phyloP scores from a whole-genome alignment of 2,329 filamentous ascomycete species.

The Immersiporthe knoxdaviesiana region DNA sequence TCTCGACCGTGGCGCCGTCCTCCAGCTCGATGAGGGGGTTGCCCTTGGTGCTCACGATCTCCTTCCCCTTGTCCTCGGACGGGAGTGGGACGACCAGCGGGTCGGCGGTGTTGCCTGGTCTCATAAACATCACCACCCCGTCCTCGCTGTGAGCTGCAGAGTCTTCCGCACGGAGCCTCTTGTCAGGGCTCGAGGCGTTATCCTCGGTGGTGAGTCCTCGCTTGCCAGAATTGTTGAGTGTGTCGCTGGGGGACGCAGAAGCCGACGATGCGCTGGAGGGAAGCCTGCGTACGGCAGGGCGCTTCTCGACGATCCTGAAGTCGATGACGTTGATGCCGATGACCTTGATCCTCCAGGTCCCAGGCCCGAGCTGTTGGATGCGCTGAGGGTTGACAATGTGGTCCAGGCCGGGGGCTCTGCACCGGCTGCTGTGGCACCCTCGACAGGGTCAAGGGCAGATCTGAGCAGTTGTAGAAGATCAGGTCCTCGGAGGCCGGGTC shows the following conservation, averaged over 20 bases:
- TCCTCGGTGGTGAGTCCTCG: slow-evolving; percentile 52
- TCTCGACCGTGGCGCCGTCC: slow-evolving; percentile 51
- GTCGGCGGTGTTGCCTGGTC: slow-evolving; percentile 47
- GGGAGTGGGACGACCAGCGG: slow-evolving; percentile 57
- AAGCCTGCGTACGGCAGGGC: slow-evolving; percentile 43
- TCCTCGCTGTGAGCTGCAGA: slow-evolving; percentile 44
- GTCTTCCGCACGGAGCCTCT: slow-evolving; percentile 44
- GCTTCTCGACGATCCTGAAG: slow-evolving; percentile 61
- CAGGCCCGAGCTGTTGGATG: slow-evolving; percentile 53
- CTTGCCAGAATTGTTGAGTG: slow-evolving; percentile 54
- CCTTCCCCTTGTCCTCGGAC: slow-evolving; percentile 45
- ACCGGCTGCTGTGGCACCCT: slow-evolving; percentile 47
- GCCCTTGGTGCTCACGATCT: slow-evolving; percentile 49
- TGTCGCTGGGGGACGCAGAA: slow-evolving; percentile 34
- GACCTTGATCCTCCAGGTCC: slow-evolving; percentile 61
- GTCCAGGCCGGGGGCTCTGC: slow-evolving; percentile 40
- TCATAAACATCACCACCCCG: slow-evolving; percentile 59
- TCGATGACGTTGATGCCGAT: slow-evolving; percentile 55
- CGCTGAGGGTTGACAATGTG: slow-evolving; percentile 46
- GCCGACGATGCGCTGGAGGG: slow-evolving; percentile 38
- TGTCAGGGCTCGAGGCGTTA: slow-evolving; percentile 41
- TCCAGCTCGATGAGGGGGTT: slow-evolving; percentile 57
- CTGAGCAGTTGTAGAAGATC: slow-evolving; percentile 59
- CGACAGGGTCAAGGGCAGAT: slow-evolving; percentile 55
- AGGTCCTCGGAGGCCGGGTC: slow-evolving; percentile 62